Conservation (phyloP, 2,329 filamentous ascomycete genomes). For the Helotiales sp. region DNA sequence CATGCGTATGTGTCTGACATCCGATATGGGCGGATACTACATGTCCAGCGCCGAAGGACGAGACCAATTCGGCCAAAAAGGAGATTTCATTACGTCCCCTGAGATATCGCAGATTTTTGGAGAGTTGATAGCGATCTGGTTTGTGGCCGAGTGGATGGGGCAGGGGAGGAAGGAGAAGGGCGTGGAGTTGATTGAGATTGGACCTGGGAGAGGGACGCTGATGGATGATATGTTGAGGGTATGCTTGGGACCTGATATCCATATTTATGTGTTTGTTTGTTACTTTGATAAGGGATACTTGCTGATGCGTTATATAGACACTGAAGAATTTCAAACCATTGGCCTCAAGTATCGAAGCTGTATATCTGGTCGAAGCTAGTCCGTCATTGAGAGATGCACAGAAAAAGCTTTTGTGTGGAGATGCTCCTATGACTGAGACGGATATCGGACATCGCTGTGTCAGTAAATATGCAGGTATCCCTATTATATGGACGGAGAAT, state of each 20-base stretch:
- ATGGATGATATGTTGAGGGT: slow-evolving; percentile 97
- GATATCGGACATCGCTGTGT: slow-evolving; percentile 75
- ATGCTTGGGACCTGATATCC: slow-evolving; percentile 44
- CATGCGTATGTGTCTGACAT: slow-evolving; percentile 98
- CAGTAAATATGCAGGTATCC: slow-evolving; percentile 74
- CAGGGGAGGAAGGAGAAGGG: slow-evolving; percentile 77
- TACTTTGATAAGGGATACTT: neutral
- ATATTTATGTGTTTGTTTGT: neutral
- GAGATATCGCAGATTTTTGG: slow-evolving; percentile 98
- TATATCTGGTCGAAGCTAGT: slow-evolving; percentile 96
- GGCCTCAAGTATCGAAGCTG: slow-evolving; percentile 76
- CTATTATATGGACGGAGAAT: slow-evolving; percentile 88
- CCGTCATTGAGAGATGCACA: slow-evolving; percentile 77
- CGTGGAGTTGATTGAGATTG: slow-evolving; percentile 90
- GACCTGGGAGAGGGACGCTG: slow-evolving; percentile 89
- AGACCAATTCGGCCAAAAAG: slow-evolving; percentile 90
- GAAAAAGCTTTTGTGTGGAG: slow-evolving; percentile 79
- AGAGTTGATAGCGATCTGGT: slow-evolving; percentile 92
- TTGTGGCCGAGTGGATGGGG: slow-evolving; percentile 94
- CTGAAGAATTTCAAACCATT: slow-evolving; percentile 83
- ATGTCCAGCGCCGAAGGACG: slow-evolving; percentile 71
- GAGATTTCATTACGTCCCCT: slow-evolving; percentile 95
- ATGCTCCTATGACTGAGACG: slow-evolving; percentile 69
- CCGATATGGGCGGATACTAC: slow-evolving; percentile 91
- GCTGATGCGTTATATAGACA: slow-evolving; percentile 59